Evolutionary conservation across 2,329 filamentous ascomycete genomes (phyloP).

Genomic region (Nannizziopsis arthrosporioides): DNA sequence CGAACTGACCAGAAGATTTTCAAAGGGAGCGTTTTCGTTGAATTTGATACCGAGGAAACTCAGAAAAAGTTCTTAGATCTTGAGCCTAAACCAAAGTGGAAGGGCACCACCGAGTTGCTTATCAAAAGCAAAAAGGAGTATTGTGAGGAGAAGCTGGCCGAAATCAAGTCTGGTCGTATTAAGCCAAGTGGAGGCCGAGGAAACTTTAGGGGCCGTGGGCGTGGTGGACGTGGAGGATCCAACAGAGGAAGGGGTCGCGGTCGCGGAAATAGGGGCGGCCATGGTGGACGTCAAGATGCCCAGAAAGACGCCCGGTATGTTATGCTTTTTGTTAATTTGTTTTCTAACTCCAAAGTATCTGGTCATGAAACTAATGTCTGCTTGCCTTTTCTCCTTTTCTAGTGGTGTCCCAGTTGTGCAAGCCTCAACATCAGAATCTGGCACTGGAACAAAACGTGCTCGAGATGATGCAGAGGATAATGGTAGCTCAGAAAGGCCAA

Average conservation of each 20-base stretch:
- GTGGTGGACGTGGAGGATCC: conserved; percentile 30
- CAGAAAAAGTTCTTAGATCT: conserved; percentile 68
- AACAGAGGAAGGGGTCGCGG: conserved; percentile 24
- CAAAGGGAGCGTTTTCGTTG: conserved; percentile 95
- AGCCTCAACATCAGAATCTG: conserved; percentile 11
- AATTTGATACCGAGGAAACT: conserved; percentile 69
- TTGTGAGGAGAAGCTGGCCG: conserved; percentile 60
- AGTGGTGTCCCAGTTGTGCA: conserved; percentile 38
- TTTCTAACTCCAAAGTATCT: not conserved
- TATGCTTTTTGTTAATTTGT: not conserved
- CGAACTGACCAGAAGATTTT: conserved; percentile 61
- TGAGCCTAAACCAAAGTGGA: conserved; percentile 73
- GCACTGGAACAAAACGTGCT: conserved; percentile 35
- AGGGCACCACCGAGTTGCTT: conserved; percentile 58
- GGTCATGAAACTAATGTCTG: conserved; percentile 6
- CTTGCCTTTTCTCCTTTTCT: not conserved
- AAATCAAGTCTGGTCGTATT: conserved; percentile 60
- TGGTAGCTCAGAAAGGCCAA: conserved; percentile 24
- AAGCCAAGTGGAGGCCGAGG: conserved; percentile 44
- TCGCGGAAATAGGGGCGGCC: conserved; percentile 11
- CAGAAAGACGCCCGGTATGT: conserved; percentile 35
- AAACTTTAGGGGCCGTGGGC: conserved; percentile 34
- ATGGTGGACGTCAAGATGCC: conserved; percentile 25
- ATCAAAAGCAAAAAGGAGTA: conserved; percentile 86
- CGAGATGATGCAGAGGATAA: conserved; percentile 29